These are phyloP conservation scores for Clausena lansium DNA, from an alignment of 345 rosid genomes.

Conservation along the genomic window DNA sequence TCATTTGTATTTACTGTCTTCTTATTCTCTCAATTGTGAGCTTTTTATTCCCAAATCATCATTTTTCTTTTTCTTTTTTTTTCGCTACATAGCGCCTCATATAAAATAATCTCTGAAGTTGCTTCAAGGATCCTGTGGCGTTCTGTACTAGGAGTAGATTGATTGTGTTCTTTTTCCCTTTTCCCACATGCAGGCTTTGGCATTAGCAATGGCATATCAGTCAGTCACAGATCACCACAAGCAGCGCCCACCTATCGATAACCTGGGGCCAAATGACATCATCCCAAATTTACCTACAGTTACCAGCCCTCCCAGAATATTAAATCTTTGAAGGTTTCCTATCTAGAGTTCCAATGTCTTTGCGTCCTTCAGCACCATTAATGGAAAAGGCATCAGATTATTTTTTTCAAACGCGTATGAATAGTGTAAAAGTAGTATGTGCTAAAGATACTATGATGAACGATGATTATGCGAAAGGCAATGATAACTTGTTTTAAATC, in stretches of 20 bases:
- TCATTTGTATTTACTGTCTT: background rate
- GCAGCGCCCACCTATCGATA: constrained; percentile 69
- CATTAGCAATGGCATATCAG: constrained; percentile 87
- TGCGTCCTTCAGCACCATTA: background rate
- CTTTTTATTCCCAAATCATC: background rate
- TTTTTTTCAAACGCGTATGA: background rate
- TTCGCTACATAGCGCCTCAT: background rate
- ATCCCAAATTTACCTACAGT: constrained; percentile 44
- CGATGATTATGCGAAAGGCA: background rate
- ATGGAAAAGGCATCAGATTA: background rate
- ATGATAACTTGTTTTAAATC: too few relatives aligned
- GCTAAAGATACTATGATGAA: background rate
- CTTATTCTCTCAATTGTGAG: background rate
- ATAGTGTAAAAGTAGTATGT: background rate
- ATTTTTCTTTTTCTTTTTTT: too few relatives aligned
- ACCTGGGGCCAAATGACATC: constrained; percentile 60
- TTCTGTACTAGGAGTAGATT: background rate
- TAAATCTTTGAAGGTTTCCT: constrained; percentile 30
- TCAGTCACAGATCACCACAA: constrained; percentile 68
- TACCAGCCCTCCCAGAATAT: constrained; percentile 38
- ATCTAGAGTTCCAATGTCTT: background rate
- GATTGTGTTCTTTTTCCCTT: background rate
- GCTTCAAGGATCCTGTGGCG: background rate
- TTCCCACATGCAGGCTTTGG: constrained; percentile 55
- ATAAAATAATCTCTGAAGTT: background rate